Evolutionary conservation across 2,329 filamentous ascomycete genomes (phyloP).

Genomic region (Claviceps citrina): DNA sequence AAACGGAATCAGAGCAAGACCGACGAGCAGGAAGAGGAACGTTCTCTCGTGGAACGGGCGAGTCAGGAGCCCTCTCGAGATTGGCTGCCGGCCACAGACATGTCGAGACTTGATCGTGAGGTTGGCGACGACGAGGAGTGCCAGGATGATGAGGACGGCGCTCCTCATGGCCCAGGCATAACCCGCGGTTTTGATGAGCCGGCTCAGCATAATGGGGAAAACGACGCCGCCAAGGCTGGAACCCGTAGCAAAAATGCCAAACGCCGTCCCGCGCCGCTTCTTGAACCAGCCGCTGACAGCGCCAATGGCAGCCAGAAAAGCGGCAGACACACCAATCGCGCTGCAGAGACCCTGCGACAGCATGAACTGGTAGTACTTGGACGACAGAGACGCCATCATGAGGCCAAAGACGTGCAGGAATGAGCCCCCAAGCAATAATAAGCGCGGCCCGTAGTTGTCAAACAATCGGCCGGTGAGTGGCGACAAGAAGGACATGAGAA

Average conservation of each 20-base stretch:
- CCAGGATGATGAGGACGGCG: constrained; percentile 22
- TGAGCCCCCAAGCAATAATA: constrained; percentile 35
- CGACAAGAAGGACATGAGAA: neutral
- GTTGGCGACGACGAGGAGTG: constrained; percentile 18
- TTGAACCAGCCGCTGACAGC: constrained; percentile 20
- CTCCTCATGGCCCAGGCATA: constrained; percentile 26
- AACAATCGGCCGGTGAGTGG: constrained; percentile 23
- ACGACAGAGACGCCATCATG: constrained; percentile 6
- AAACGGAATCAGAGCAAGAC: constrained; percentile 15
- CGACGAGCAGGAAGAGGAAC: constrained; percentile 13
- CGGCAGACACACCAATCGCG: constrained; percentile 20
- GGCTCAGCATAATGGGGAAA: constrained; percentile 25
- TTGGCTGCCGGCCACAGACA: neutral
- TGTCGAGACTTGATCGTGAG: constrained; percentile 17
- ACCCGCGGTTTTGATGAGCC: constrained; percentile 20
- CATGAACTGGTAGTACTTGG: constrained; percentile 6
- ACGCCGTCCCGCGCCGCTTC: constrained; percentile 19
- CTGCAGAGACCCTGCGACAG: constrained; percentile 24
- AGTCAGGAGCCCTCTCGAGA: constrained; percentile 3
- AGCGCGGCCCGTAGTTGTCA: constrained; percentile 46
- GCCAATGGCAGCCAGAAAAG: constrained; percentile 20
- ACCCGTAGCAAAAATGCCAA: constrained; percentile 21
- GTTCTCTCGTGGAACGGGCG: constrained; percentile 13
- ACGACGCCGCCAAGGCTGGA: constrained; percentile 24
- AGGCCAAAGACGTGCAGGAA: constrained; percentile 44